These are phyloP conservation scores for Cutaneotrichosporon cyanovorans DNA, from an alignment of 1,284 basidiomycete genomes.

Conservation along the genomic window DNA sequence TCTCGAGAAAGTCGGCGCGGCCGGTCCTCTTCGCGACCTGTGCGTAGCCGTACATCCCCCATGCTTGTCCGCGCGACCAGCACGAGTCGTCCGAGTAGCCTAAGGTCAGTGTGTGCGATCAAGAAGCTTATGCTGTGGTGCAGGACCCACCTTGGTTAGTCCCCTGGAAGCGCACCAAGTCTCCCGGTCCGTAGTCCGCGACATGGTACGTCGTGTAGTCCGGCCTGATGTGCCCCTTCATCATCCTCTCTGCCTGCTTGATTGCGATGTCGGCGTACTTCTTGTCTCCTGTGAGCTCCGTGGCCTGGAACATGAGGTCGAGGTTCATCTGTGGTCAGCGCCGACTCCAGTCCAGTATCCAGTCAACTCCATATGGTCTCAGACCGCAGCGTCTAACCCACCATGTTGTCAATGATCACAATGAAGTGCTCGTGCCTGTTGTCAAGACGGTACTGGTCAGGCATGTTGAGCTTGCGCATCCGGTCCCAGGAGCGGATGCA, in stretches of 20 bases:
- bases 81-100: conserved; percentile 29
- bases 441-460: conserved; percentile 21
- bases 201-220: conserved; percentile 37
- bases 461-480: conserved; percentile 17
- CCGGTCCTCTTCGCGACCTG: conserved; percentile 35
- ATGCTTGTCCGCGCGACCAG: conserved; percentile 38
- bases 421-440: conserved; percentile 35
- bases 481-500: conserved; percentile 34
- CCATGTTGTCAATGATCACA: conserved; percentile 42
- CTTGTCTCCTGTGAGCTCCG: conserved; percentile 28
- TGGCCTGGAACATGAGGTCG: conserved; percentile 33
- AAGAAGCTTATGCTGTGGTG: background rate
- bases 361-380: too few relatives aligned
- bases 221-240: conserved; percentile 23
- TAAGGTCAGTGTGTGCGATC: too few relatives aligned
- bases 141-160: conserved; percentile 27
- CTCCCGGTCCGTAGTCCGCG: conserved; percentile 27
- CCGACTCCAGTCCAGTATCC: too few relatives aligned
- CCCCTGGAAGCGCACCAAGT: conserved; percentile 11
- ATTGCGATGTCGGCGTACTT: conserved; percentile 30
- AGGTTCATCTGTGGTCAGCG: conserved; percentile 36
- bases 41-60: conserved; percentile 38
- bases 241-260: conserved; percentile 29
- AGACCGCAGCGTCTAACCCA: conserved; percentile 12
- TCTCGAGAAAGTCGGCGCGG: conserved; percentile 28